Percentiles rank a stretch among this genome's conserved stretches.
Conservation (phyloP, 768 basidiomycete species). For the Fomitopsis serialis region DNA sequence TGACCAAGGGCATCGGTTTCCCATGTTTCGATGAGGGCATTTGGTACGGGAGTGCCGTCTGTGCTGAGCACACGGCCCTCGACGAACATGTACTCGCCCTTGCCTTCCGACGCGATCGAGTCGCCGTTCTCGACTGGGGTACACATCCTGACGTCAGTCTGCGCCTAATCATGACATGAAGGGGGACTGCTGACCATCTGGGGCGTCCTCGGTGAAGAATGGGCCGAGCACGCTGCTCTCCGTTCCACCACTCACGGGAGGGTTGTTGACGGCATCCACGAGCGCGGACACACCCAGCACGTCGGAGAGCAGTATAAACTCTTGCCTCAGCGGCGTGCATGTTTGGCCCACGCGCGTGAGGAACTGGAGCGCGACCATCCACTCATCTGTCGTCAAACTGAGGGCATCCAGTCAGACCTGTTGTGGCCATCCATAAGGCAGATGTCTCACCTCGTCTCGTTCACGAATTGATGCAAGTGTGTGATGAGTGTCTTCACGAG, state of each 20-base stretch:
- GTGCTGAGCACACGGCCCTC: constrained; percentile 61
- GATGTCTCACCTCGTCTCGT: constrained; percentile 52
- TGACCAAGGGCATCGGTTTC: constrained; percentile 64
- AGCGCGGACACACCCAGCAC: constrained; percentile 72
- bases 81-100: constrained; percentile 80
- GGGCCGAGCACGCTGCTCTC: constrained; percentile 79
- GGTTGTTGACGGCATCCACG: constrained; percentile 72
- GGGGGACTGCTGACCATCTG: constrained; percentile 44
- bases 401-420: not conserved
- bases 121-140: constrained; percentile 57
- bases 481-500: constrained; percentile 47
- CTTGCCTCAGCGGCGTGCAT: constrained; percentile 57
- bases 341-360: constrained; percentile 70
- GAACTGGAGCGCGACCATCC: constrained; percentile 78
- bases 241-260: constrained; percentile 55
- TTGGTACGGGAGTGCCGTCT: constrained; percentile 57
- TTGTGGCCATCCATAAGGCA: not conserved
- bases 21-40: constrained; percentile 77
- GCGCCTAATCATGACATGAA: constrained; percentile 25
- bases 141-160: constrained; percentile 3
- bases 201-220: constrained; percentile 75
- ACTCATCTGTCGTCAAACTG: constrained; percentile 76
- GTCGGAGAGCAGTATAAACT: constrained; percentile 86
- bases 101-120: constrained; percentile 82
- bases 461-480: constrained; percentile 72